Evolutionary conservation across 2,329 filamentous ascomycete species (phyloP), one percentile per base, ranked within the genome.

Genomic region (Beauveria brongniartii): DNA sequence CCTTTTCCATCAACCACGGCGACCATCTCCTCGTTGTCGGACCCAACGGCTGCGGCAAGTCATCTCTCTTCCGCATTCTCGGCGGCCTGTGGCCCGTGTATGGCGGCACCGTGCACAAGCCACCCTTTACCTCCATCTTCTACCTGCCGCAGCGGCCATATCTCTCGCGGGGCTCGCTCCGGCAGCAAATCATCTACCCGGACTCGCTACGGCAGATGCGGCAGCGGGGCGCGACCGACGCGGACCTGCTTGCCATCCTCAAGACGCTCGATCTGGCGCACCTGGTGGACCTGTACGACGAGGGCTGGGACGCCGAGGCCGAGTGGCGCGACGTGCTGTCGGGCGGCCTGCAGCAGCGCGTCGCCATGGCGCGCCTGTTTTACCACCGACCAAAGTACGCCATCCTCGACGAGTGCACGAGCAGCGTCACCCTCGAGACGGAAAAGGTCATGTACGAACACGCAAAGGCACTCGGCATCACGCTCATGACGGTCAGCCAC

Each of bases 11-110:
- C 64, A 84, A 86, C 61, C 88, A 89, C 1, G 91, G 92, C 60
- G 91, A 96, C 63, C 94, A 99, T 68, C 82, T 99, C 7, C 84
- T 99, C 43, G 94, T 99, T 47, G 90, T 97, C 47, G 94, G 94
- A 1, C 94, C 94, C 24, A 99, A 99, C 72, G 94, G 94, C 43
- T 99, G 94, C 73, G 94, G 94, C 47, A 99, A 99, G 74, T 96
- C 91, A 0, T 95, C 90, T 18, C 82, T 99, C 3, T 99, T 99
- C 83, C 87, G 94, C 43, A 99, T 99, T 67, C 83, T 99, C 1
- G 94, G 94, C 63, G 94, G 94, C 0, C 80, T 99, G 3, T 99
- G 94, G 94, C 94, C 94, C 18, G 94, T 97, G 14, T 99, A 99
- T 73, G 93, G 94, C 65, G 94, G 94, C 56, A 91, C 85, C 1